Base-by-base conservation (phyloP, 192 early-diverging fungal species). In the Coemansia sp. region DNA sequence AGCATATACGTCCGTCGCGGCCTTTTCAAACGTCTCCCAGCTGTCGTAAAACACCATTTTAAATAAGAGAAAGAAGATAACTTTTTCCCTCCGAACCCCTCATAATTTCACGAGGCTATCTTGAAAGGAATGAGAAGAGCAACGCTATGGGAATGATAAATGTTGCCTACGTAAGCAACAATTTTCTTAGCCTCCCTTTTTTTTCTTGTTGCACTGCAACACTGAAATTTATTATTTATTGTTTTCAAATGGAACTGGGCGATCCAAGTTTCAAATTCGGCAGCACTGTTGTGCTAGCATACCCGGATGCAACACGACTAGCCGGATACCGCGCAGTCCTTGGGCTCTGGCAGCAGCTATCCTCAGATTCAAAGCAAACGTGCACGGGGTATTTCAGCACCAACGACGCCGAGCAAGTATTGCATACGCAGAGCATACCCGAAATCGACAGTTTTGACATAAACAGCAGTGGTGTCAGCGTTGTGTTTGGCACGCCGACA, bases 251-350 rank as follows among this genome's bases (percentile, higher is more conserved):
- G 71, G 41, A 74, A 54, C 64, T 79, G 11, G 38, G 42, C 35
- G 62, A 70, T 43, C 37, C 77, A 4, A 45, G 62, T 11, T 71
- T 71, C 47, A 65, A 51, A 45, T 64, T 81, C 41, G 67, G 68
- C 10, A 60, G 24, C 22, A 75, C 73, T 0, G 78, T 65, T 8
- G 66, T 81, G 24, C 62, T 81, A 14, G 78, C 78, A 29, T 81
- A 74, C 41, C 73, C 78, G 2, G 78, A 81, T 56, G 46, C 64
- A 37, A 81, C 78, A 36, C 60, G 78, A 51, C 51, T 75, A 22
- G 78, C 64, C 35, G 78, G 78, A 27, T 81, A 75, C 53, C 78
- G 78, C 25, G 68, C 78, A 31, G 78, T 65, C 17, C 65, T 81
- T 19, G 65, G 42, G 22, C 73, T 81, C 6, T 71, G 73, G 65